phyloP scores from a whole-genome alignment of 228 moss, liverwort and hornwort genomes.

The Sphagnum magellanicum region DNA sequence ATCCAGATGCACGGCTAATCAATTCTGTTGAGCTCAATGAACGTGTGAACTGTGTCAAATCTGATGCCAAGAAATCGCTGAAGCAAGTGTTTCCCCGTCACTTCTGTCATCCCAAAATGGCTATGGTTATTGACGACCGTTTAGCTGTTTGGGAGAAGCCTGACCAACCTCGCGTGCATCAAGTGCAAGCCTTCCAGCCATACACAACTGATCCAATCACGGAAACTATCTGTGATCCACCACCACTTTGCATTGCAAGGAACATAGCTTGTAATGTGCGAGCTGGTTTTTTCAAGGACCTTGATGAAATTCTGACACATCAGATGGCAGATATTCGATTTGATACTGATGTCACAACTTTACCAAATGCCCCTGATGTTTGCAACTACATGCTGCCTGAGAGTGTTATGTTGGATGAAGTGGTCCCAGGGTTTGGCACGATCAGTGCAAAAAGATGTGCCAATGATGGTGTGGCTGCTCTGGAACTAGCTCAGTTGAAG shows the following conservation, averaged over 20 bases:
- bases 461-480: constrained; percentile 58
- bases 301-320: constrained; percentile 79
- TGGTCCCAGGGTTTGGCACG: constrained; percentile 37
- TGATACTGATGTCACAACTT: constrained; percentile 58
- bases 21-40: constrained; percentile 91
- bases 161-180: constrained; percentile 96
- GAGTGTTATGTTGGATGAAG: constrained; percentile 59
- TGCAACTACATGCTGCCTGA: constrained; percentile 83
- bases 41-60: constrained; percentile 93
- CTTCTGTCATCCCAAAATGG: constrained; percentile 96
- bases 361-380: constrained; percentile 85
- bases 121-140: constrained; percentile 97
- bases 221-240: constrained; percentile 68
- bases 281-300: constrained; percentile 89
- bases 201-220: constrained; percentile 78
- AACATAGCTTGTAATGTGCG: constrained; percentile 99
- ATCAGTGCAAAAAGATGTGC: constrained; percentile 33
- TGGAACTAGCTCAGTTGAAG: constrained; percentile 43
- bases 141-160: constrained; percentile 90
- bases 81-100: constrained; percentile 82
- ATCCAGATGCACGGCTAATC: constrained; percentile 85
- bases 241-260: constrained; percentile 90
- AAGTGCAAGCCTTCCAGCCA: constrained; percentile 92
- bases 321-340: constrained; percentile 83
- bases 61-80: constrained; percentile 83